A percentile compares a stretch with the other conserved stretches of the same genome.
Evolutionary conservation across 1,139 yeast species (phyloP).

Genomic region (Kodamaea anthophila): DNA sequence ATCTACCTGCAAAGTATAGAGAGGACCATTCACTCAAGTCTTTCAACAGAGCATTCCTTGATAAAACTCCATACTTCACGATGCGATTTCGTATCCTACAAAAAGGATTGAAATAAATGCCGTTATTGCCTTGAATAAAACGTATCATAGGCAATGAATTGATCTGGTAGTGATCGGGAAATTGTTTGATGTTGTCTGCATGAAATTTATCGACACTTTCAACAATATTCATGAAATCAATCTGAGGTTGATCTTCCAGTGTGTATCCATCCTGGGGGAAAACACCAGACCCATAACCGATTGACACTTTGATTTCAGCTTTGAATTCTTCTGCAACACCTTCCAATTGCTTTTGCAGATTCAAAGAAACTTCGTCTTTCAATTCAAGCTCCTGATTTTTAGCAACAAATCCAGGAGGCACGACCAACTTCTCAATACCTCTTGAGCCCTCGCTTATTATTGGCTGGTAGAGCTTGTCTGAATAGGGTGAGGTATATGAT

Average conservation of each 20-base stretch:
- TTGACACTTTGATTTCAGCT: conserved; percentile 67
- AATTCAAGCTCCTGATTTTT: conserved; percentile 50
- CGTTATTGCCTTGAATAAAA: conserved; percentile 66
- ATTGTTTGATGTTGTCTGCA: conserved; percentile 54
- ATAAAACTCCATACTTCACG: conserved; percentile 84
- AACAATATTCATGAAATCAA: conserved; percentile 85
- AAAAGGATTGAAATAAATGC: conserved; percentile 90
- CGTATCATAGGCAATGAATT: conserved; percentile 45
- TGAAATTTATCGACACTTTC: conserved; percentile 74
- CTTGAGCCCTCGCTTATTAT: conserved; percentile 24
- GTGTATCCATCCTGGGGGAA: conserved; percentile 66
- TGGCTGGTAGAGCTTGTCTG: conserved; percentile 24
- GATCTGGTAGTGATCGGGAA: conserved; percentile 59
- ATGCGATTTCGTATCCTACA: conserved; percentile 51
- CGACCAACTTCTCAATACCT: conserved; percentile 21
- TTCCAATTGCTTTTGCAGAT: conserved; percentile 31
- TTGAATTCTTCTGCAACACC: conserved; percentile 51
- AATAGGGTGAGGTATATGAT: conserved; percentile 17
- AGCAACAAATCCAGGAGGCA: conserved; percentile 21
- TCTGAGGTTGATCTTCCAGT: conserved; percentile 41
- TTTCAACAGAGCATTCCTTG: conserved; percentile 49
- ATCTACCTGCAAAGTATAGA: conserved; percentile 83
- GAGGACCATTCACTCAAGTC: conserved; percentile 83
- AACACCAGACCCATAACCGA: conserved; percentile 96
- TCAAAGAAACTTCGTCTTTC: conserved; percentile 24